Percentiles rank a stretch among this genome's conserved stretches.
These are phyloP conservation scores for Noccaea bulbosa DNA, from an alignment of 345 rosid genomes.

Conservation along the genomic window DNA sequence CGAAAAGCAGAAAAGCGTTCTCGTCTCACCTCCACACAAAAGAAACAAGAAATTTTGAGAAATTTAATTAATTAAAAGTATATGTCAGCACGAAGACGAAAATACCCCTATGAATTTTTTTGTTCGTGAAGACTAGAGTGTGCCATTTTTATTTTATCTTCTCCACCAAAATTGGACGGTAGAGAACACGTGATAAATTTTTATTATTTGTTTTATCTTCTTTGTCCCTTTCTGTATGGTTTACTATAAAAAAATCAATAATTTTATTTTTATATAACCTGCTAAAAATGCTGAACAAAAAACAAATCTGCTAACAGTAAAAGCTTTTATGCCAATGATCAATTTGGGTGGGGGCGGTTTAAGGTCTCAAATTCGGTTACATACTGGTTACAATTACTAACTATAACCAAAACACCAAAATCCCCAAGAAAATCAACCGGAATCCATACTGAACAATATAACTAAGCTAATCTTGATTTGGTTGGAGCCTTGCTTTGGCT, in stretches of 20 bases:
- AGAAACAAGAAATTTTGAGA: slow-evolving; percentile 25
- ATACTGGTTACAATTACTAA: background rate
- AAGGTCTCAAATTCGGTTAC: background rate
- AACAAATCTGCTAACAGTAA: background rate
- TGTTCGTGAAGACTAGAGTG: background rate
- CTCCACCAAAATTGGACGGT: slow-evolving; percentile 49
- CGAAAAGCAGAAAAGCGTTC: slow-evolving; percentile 49
- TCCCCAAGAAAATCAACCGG: background rate
- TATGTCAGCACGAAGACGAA: background rate
- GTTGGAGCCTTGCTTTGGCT: slow-evolving; percentile 65
- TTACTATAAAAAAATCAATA: no score
- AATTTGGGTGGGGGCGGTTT: background rate
- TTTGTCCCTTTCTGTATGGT: slow-evolving; percentile 34
- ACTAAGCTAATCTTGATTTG: slow-evolving; percentile 29
- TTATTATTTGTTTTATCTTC: slow-evolving; percentile 26
- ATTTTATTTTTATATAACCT: no score
- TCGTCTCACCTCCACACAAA: slow-evolving; percentile 71
- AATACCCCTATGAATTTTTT: slow-evolving; percentile 24
- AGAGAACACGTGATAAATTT: slow-evolving; percentile 32
- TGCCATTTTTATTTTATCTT: slow-evolving; percentile 38
- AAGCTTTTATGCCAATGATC: background rate
- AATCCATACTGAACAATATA: background rate
- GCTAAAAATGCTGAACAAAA: background rate
- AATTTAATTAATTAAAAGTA: slow-evolving; percentile 26
- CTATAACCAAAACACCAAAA: background rate